Conservation (phyloP, 2,329 filamentous ascomycete species). For the Geosmithia flava region DNA sequence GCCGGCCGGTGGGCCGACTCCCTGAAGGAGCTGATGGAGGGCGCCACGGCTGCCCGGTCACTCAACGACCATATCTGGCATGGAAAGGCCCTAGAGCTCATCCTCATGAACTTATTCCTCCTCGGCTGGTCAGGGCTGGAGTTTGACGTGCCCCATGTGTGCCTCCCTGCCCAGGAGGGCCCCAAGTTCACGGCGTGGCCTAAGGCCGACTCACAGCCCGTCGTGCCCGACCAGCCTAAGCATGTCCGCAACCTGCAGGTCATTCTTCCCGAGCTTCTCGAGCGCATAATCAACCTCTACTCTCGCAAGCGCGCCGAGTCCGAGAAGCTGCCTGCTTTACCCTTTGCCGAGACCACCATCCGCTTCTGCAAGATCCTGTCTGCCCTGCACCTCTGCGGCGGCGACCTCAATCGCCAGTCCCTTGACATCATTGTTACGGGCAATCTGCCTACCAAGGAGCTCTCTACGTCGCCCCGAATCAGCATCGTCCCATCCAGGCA, state of each 20-base stretch:
- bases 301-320: constrained; percentile 57
- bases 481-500: constrained; percentile 43
- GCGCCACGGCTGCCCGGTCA: constrained; percentile 62
- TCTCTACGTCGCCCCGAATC: constrained; percentile 42
- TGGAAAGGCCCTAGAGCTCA: constrained; percentile 84
- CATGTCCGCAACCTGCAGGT: constrained; percentile 41
- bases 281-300: constrained; percentile 64
- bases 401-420: constrained; percentile 46
- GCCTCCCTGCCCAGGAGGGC: constrained; percentile 36
- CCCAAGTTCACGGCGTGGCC: constrained; percentile 19
- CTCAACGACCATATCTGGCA: constrained; percentile 95
- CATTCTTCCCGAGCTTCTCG: constrained; percentile 60
- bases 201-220: constrained; percentile 14
- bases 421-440: constrained; percentile 56
- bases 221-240: constrained; percentile 33
- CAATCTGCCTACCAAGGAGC: constrained; percentile 33
- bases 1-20: constrained; percentile 86
- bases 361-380: constrained; percentile 60
- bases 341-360: constrained; percentile 61
- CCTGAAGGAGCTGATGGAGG: constrained; percentile 70
- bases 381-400: constrained; percentile 52
- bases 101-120: constrained; percentile 70
- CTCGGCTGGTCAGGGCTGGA: constrained; percentile 75
- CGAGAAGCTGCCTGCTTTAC: constrained; percentile 58
- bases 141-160: constrained; percentile 59